A percentile compares a stretch with the other conserved stretches of the same genome.
phyloP scores from a whole-genome alignment of 352 stramenopile genomes.

The Phytophthora palmivora region DNA sequence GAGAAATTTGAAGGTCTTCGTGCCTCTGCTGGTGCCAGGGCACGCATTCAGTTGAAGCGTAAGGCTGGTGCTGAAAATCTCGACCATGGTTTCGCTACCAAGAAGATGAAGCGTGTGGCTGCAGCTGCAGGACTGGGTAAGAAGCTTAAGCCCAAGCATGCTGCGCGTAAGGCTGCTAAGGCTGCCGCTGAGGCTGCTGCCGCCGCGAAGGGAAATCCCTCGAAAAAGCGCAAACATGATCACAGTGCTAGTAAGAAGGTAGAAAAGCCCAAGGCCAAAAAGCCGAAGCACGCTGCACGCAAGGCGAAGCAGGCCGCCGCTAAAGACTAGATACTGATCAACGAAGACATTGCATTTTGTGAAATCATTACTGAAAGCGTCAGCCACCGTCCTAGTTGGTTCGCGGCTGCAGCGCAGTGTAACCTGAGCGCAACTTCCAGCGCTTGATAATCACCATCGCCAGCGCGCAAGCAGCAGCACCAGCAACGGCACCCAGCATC shows the following conservation, averaged over 20 bases:
- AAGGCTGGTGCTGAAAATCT: constrained; percentile 35
- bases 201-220: constrained; percentile 25
- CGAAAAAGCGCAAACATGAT: constrained; percentile 39
- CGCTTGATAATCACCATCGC: constrained; percentile 39
- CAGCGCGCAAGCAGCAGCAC: constrained; percentile 30
- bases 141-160: constrained; percentile 71
- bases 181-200: constrained; percentile 26
- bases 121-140: constrained; percentile 36
- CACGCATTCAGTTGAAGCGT: constrained; percentile 74
- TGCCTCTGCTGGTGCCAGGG: constrained; percentile 56
- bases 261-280: constrained; percentile 56
- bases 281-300: constrained; percentile 74
- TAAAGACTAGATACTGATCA: constrained; percentile 38
- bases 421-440: constrained; percentile 60
- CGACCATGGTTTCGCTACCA: constrained; percentile 20
- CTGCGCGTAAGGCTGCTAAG: constrained; percentile 52
- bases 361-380: background rate
- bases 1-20: constrained; percentile 72
- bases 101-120: constrained; percentile 44
- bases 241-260: constrained; percentile 28
- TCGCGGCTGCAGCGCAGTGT: constrained; percentile 46
- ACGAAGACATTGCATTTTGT: constrained; percentile 23
- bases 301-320: constrained; percentile 68
- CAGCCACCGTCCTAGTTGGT: constrained; percentile 8
- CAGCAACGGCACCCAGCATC: constrained; percentile 32